phyloP scores from a whole-genome alignment of 352 stramenopile species.

The Globisporangium splendens region DNA sequence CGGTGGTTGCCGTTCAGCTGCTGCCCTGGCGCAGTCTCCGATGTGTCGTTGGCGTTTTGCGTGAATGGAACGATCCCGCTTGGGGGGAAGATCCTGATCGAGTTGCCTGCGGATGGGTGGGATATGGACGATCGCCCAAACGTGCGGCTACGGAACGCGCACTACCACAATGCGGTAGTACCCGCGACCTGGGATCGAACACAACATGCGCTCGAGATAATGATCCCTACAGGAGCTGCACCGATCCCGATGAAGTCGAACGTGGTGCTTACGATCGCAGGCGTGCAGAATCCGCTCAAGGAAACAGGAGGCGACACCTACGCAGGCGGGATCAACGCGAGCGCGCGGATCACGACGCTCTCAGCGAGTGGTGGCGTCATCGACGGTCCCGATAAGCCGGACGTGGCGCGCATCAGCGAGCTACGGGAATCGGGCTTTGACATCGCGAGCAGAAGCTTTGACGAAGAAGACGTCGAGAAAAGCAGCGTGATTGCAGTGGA shows the following conservation, averaged over 20 bases:
- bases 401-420: conserved; percentile 64
- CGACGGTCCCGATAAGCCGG: conserved; percentile 48
- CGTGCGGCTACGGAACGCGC: conserved; percentile 33
- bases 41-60: conserved; percentile 53
- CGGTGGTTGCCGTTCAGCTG: conserved; percentile 65
- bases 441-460: conserved; percentile 22
- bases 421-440: conserved; percentile 56
- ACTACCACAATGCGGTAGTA: conserved; percentile 28
- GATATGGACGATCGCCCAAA: conserved; percentile 47
- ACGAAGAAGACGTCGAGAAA: conserved; percentile 14
- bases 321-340: neutral
- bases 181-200: conserved; percentile 34
- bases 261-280: conserved; percentile 34
- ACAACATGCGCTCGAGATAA: conserved; percentile 58
- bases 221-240: conserved; percentile 14
- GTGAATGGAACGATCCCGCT: conserved; percentile 34
- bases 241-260: conserved; percentile 28
- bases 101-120: conserved; percentile 52
- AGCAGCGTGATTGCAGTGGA: conserved; percentile 18
- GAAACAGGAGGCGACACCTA: conserved; percentile 26
- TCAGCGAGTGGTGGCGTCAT: conserved; percentile 47
- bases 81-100: conserved; percentile 42
- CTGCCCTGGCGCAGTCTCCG: conserved; percentile 36
- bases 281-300: conserved; percentile 49
- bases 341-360: conserved; percentile 49